Percentiles rank a stretch among this genome's conserved stretches.
These are phyloP conservation scores for Fusarium nanum DNA, from an alignment of 2,329 filamentous ascomycete species.

Conservation along the genomic window DNA sequence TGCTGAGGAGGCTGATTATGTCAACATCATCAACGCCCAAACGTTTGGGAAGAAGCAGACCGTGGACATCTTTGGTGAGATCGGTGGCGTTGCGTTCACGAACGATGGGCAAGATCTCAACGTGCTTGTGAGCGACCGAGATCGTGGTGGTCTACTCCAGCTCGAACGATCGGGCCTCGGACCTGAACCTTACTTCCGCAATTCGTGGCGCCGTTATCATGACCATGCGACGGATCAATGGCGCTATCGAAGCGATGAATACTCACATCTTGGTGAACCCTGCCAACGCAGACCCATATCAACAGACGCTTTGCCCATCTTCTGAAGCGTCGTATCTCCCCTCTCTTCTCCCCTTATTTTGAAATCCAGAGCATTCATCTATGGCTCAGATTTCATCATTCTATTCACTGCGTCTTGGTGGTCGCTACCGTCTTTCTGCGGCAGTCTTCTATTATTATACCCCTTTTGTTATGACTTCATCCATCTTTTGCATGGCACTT, in stretches of 20 bases:
- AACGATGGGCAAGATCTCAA: constrained; percentile 76
- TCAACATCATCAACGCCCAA: constrained; percentile 77
- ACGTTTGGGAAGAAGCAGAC: constrained; percentile 74
- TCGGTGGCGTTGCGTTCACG: constrained; percentile 75
- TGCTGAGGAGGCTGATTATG: constrained; percentile 79
- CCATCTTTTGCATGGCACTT: constrained; percentile 1
- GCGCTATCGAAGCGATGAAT: constrained; percentile 18
- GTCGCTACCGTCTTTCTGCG: constrained; percentile 1
- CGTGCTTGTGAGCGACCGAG: constrained; percentile 73
- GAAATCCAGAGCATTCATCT: background rate
- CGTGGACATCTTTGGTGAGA: constrained; percentile 79
- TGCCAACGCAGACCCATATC: constrained; percentile 34
- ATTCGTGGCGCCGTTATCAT: constrained; percentile 30
- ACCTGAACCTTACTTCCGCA: constrained; percentile 43
- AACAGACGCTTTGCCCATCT: constrained; percentile 32
- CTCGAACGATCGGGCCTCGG: constrained; percentile 61
- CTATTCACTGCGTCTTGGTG: constrained; percentile 10
- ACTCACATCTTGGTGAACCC: constrained; percentile 20
- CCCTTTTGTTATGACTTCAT: constrained; percentile 31
- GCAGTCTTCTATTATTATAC: constrained; percentile 27
- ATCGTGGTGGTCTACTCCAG: constrained; percentile 74
- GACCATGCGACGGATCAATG: constrained; percentile 17
- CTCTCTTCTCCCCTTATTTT: background rate
- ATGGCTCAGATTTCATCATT: constrained; percentile 11
- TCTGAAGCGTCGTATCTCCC: constrained; percentile 4